Percentiles rank a stretch among this genome's conserved stretches.
phyloP scores from a whole-genome alignment of 2,329 filamentous ascomycete species.

The Chaetomium strumarium region DNA sequence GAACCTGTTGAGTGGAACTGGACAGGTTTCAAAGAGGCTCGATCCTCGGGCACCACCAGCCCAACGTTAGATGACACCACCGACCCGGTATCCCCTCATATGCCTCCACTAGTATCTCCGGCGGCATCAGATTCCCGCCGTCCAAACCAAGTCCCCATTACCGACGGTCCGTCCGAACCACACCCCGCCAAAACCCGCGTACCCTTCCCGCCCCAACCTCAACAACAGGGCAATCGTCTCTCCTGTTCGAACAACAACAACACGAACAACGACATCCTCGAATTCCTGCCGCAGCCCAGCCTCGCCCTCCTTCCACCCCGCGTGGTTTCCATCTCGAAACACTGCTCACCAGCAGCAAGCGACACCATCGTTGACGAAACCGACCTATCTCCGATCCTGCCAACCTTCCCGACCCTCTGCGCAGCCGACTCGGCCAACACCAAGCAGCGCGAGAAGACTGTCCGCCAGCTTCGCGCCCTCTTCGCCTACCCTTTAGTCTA shows the following conservation, averaged over 20 bases:
- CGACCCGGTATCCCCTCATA: slow-evolving; percentile 10
- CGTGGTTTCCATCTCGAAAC: not conserved
- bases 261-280: not conserved
- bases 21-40: slow-evolving; percentile 17
- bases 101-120: slow-evolving; percentile 2
- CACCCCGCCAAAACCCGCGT: not conserved
- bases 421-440: not conserved
- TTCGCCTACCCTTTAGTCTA: slow-evolving; percentile 75
- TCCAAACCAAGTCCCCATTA: not conserved
- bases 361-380: not conserved
- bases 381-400: not conserved
- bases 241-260: not conserved
- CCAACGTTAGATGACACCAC: slow-evolving; percentile 12
- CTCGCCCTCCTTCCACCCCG: not conserved
- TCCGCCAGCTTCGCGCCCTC: slow-evolving; percentile 62
- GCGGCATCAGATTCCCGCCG: slow-evolving; percentile 10
- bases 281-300: not conserved
- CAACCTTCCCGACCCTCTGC: not conserved
- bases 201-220: not conserved
- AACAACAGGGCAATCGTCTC: not conserved
- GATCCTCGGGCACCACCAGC: not conserved
- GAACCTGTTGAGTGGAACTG: slow-evolving; percentile 21
- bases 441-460: slow-evolving; percentile 48
- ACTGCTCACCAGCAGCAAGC: not conserved
- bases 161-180: not conserved